A percentile compares a stretch with the other conserved stretches of the same genome.
Conservation (phyloP, 116 monocot genomes). For the Phalaenopsis hybrid region DNA sequence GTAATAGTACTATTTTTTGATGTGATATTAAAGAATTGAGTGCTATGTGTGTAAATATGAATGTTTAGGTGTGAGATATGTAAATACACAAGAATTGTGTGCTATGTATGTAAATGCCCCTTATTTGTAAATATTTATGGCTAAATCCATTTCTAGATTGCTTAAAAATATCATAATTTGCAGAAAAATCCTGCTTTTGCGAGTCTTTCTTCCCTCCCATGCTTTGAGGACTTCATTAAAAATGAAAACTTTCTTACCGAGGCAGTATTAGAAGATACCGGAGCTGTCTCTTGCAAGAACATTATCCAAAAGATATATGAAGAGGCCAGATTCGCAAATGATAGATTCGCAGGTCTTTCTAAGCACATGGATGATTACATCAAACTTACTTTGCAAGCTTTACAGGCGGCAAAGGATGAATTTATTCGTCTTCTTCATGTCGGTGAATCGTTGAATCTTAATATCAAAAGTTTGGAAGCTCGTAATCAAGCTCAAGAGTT, state of each 20-base stretch:
- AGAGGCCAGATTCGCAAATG: conserved; percentile 24
- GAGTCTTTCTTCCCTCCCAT: conserved; percentile 40
- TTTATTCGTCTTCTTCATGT: conserved; percentile 39
- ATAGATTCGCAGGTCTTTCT: conserved; percentile 41
- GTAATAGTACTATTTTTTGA: too few species aligned
- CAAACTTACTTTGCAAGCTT: conserved; percentile 30
- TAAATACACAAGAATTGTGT: too few species aligned
- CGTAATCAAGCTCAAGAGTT: conserved; percentile 39
- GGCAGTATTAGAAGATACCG: conserved; percentile 18
- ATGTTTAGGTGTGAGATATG: too few species aligned
- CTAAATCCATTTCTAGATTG: not conserved
- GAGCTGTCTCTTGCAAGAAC: conserved; percentile 23
- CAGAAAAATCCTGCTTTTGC: conserved; percentile 34
- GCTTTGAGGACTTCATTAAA: conserved; percentile 45
- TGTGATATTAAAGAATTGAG: too few species aligned
- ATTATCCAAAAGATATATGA: conserved; percentile 34
- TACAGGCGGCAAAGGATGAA: conserved; percentile 37
- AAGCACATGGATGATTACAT: conserved; percentile 45
- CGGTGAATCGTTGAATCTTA: conserved; percentile 42
- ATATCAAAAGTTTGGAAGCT: conserved; percentile 43
- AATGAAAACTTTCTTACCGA: conserved; percentile 10
- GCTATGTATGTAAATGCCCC: too few species aligned
- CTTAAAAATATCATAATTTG: conserved; percentile 3
- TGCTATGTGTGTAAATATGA: too few species aligned
- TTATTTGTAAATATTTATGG: not conserved